Base-by-base conservation (phyloP, 495 filamentous ascomycete species). In the Amorphotheca resinae region DNA sequence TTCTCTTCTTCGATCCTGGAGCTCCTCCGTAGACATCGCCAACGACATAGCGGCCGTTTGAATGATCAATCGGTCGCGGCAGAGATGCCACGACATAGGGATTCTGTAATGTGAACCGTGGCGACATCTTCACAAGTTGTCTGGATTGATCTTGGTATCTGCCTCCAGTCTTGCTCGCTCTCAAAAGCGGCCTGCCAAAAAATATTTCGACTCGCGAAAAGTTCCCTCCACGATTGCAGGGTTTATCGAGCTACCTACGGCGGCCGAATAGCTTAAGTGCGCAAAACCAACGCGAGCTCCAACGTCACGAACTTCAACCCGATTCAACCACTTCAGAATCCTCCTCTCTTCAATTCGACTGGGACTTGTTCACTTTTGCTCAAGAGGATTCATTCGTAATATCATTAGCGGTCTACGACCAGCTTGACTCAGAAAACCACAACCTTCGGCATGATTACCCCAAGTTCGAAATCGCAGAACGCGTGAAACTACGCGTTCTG, bases 1-100 rank as follows among this genome's bases (percentile, higher is more conserved):
- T 95, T 55, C 83, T 74, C 66, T 88, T 94, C 65, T 74, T 84
- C 23, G 71, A 72, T 14, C 78, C 79, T 30, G 74, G 70, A 38
- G 83, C 58, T 52, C 64, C 65, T 55, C 82, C 76, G 55, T 74
- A 78, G 22, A 93, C 86, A 48, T 84, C 79, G 42, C 75, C 72
- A 38, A 79, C 72, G 12, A 67, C 66, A 46, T 80, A 76, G 33
- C 74, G 69, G 20, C 75, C 74, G 21, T 65, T 70, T 12, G 62
- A 68, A 21, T 62, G 74, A 44, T 77, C 73, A 42, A 85, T 65
- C 16, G 81, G 79, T 38, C 65, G 65, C 22, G 81, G 78, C 55
- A 89, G 63, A 33, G 76, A 64, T 25, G 81, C 75, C 50, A 89
- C 62, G 42, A 80, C 69, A 46, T 72, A 74, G 8, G 74, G 72